Percentiles rank a stretch among this genome's conserved stretches.
Evolutionary conservation across 148 eudicot species (phyloP).

Genomic region (Silene latifolia): DNA sequence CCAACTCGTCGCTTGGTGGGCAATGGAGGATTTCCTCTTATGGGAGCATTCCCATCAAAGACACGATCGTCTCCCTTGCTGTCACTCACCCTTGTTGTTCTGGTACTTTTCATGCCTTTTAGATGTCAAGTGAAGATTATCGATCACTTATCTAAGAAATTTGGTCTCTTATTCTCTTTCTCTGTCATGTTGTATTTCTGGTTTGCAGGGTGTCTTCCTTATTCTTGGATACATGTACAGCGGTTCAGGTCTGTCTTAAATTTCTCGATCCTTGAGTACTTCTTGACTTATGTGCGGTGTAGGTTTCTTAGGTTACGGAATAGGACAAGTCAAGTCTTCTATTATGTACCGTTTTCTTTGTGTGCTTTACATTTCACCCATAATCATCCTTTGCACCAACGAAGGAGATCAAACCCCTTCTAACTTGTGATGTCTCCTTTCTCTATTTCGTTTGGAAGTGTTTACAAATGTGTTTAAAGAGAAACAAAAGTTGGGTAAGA

Average conservation of each 20-base stretch:
- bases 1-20: constrained; percentile 68
- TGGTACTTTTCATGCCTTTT: constrained; percentile 27
- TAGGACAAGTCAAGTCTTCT: neutral
- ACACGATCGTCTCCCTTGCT: constrained; percentile 74
- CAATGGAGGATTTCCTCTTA: constrained; percentile 64
- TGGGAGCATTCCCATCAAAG: constrained; percentile 69
- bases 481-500: neutral
- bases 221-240: constrained; percentile 75
- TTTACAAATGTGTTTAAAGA: neutral
- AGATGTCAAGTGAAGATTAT: neutral
- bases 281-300: neutral
- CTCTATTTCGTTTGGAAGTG: neutral
- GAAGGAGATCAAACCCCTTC: neutral
- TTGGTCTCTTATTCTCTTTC: constrained; percentile 10
- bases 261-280: neutral
- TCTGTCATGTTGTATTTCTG: neutral
- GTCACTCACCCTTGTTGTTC: constrained; percentile 40
- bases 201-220: constrained; percentile 75
- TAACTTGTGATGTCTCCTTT: neutral
- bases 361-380: neutral
- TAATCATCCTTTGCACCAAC: neutral
- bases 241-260: constrained; percentile 54
- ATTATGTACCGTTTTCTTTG: neutral
- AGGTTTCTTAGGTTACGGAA: neutral
- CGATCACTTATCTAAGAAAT: neutral